A percentile compares a stretch with the other conserved stretches of the same genome.
Evolutionary conservation across 1,284 basidiomycete species (phyloP).

Genomic region (Peniophora sp.): DNA sequence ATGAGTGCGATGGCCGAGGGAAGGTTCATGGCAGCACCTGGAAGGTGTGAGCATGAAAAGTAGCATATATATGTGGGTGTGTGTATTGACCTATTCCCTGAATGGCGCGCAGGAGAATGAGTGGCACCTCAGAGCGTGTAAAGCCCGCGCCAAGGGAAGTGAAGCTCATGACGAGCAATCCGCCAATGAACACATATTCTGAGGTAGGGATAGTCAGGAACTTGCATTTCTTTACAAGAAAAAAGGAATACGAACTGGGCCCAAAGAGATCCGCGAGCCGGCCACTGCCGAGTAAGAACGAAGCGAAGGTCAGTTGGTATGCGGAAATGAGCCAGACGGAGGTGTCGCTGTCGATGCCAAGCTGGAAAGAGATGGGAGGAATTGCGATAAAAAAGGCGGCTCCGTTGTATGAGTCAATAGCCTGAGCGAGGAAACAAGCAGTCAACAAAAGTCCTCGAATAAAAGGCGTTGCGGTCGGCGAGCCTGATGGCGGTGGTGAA

Average conservation of each 20-base stretch:
- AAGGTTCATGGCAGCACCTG: not conserved
- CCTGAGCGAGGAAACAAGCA: constrained; percentile 11
- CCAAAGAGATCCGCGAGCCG: constrained; percentile 18
- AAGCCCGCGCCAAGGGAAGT: constrained; percentile 10
- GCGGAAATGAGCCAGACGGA: constrained; percentile 29
- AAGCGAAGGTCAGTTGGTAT: constrained; percentile 35
- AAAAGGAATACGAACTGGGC: constrained; percentile 13
- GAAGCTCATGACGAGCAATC: constrained; percentile 27
- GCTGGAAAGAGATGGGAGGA: constrained; percentile 15
- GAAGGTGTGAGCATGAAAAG: not conserved
- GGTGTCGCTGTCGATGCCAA: constrained; percentile 19
- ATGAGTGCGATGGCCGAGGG: not conserved
- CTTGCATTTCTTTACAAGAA: not conserved
- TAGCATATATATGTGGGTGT: no score
- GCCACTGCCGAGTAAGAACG: constrained; percentile 28
- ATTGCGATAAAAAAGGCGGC: constrained; percentile 19
- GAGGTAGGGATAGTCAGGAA: not conserved
- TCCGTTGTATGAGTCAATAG: constrained; percentile 18
- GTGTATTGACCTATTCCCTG: not conserved
- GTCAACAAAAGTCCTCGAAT: not conserved
- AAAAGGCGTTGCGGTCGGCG: no score
- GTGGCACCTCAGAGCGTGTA: not conserved
- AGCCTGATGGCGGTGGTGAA: no score
- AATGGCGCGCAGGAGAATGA: constrained; percentile 6
- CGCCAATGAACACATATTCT: constrained; percentile 15